Base-by-base conservation (phyloP, 2,329 filamentous ascomycete species). In the Ceratocystis alfenasii region DNA sequence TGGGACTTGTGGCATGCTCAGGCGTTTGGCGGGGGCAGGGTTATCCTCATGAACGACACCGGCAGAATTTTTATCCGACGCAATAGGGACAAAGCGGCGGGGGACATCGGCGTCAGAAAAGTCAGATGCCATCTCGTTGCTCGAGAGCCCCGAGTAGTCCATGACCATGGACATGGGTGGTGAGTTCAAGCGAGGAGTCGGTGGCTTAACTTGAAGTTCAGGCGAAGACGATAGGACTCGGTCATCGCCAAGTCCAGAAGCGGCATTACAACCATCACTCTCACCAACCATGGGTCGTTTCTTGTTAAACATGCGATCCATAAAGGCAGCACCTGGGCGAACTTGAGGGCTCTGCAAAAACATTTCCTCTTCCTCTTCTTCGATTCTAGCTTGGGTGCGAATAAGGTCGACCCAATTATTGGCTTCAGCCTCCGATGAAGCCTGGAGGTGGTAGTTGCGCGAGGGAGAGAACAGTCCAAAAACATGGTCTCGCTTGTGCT, bases 391-490 rank as follows among this genome's bases (percentile, higher is more conserved):
- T 71, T 94, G 87, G 66, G 79, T 79, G 61, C 91, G 83, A 71
- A 97, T 92, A 63, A 88, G 76, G 30, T 89, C 81, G 20, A 96
- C 89, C 94, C 94, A 99, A 72, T 89, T 86, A 68, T 89, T 83
- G 5, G 90, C 89, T 69, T 96, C 92, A 67, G 84, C 79, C 63
- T 85, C 82, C 3, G 83, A 87, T 41, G 80, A 74, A 0, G 90
- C 91, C 74, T 95, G 88, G 68, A 99, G 85, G 72, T 96, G 91
- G 76, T 88, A 96, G 76, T 96, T 97, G 70, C 88, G 87, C 17
- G 91, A 88, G 0, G 92, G 89, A 0, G 91, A 93, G 76, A 96
- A 99, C 59, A 97, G 82, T 22, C 89, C 94, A 73, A 99, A 97
- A 68, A 96, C 84, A 73, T 96, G 86, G 64, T 90, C 83, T 67